A percentile compares a stretch with the other conserved stretches of the same genome.
Evolutionary conservation across 495 filamentous ascomycete genomes (phyloP).

Genomic region (Aeminium ludgeri): DNA sequence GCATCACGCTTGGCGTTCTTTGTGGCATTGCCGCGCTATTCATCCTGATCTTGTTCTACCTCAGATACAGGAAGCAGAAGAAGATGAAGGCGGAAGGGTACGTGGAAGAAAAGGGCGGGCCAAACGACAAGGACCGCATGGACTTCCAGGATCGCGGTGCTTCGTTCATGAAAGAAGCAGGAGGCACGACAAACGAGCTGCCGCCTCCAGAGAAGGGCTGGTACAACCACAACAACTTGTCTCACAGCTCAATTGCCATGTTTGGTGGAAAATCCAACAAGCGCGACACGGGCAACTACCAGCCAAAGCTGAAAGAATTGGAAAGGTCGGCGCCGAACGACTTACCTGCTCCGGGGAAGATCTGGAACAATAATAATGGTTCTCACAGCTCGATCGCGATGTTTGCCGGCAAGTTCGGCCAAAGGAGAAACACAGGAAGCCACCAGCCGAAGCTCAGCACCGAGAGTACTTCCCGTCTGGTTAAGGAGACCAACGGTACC

Average conservation of each 20-base stretch:
- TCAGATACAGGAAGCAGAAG: constrained; percentile 45
- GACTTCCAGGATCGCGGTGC: constrained; percentile 49
- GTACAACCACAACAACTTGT: constrained; percentile 13
- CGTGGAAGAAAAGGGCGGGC: constrained; percentile 26
- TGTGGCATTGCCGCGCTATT: constrained; percentile 55
- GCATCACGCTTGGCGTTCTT: constrained; percentile 62
- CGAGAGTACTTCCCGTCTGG: constrained; percentile 22
- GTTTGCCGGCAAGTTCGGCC: constrained; percentile 24
- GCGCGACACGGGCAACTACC: constrained; percentile 21
- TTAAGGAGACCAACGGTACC: constrained; percentile 17
- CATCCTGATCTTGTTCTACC: constrained; percentile 46
- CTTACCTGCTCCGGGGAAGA: constrained; percentile 1
- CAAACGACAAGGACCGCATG: constrained; percentile 37
- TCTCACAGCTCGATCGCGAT: constrained; percentile 24
- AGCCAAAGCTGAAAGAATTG: constrained; percentile 26
- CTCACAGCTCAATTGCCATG: constrained; percentile 26
- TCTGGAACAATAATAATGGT: constrained; percentile 4
- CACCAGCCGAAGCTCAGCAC: constrained; percentile 17
- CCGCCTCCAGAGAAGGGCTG: constrained; percentile 5
- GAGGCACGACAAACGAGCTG: constrained; percentile 28
- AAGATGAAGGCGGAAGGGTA: constrained; percentile 32
- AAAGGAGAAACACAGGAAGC: constrained; percentile 22
- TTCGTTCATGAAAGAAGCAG: constrained; percentile 37
- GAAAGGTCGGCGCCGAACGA: constrained; percentile 25
- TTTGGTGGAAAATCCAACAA: constrained; percentile 27